These are phyloP conservation scores for Leucosporidium scottii DNA, from an alignment of 768 basidiomycete genomes.

Conservation along the genomic window DNA sequence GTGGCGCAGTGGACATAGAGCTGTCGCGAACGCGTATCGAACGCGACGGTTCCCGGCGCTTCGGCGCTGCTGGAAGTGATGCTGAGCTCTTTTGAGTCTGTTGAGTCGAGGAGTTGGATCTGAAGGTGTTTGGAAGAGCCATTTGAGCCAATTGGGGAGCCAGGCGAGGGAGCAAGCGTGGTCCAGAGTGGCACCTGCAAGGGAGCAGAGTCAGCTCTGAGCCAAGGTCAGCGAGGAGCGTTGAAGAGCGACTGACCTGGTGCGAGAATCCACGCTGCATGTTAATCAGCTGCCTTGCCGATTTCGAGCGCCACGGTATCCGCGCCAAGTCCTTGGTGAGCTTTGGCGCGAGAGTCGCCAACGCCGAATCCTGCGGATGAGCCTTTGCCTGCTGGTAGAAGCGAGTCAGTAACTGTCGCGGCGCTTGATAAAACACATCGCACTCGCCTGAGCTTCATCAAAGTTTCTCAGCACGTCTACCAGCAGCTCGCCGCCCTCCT, in stretches of 20 bases:
- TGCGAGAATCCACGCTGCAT: conserved; percentile 18
- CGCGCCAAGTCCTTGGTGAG: background rate
- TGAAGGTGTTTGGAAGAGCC: background rate
- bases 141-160: background rate
- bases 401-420: background rate
- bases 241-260: conserved; percentile 15
- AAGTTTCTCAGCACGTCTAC: conserved; percentile 10
- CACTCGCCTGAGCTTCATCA: background rate
- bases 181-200: conserved; percentile 22
- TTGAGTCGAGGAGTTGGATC: background rate
- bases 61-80: no score
- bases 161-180: background rate
- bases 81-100: no score
- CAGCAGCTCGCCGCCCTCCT: conserved; percentile 17
- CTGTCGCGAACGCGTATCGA: no score
- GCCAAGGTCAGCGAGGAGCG: no score
- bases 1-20: background rate
- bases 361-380: conserved; percentile 4
- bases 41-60: background rate
- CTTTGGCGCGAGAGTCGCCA: conserved; percentile 24
- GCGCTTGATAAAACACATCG: background rate
- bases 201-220: background rate
- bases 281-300: background rate
- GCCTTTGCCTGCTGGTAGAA: background rate
- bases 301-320: background rate